Percentiles rank a stretch among this genome's conserved stretches.
phyloP scores from a whole-genome alignment of 75 land plant genomes.

The Larix kaempferi region DNA sequence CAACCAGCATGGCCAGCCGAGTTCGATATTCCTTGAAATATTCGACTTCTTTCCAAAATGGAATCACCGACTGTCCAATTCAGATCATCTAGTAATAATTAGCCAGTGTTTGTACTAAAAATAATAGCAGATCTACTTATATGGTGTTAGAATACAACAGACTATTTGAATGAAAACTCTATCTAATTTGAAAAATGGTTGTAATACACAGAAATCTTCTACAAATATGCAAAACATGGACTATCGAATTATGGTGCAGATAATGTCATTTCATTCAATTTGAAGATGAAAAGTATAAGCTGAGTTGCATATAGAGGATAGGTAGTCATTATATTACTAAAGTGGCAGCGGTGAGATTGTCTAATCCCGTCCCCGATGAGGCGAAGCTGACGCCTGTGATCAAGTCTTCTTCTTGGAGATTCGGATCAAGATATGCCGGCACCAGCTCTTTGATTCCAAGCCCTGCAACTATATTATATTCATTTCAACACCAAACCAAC shows the following conservation, averaged over 20 bases:
- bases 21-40: constrained; percentile 19
- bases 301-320: too few relatives aligned
- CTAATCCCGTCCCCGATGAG: constrained; percentile 3
- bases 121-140: too few relatives aligned
- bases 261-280: too few relatives aligned
- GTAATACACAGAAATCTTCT: too few relatives aligned
- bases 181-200: too few relatives aligned
- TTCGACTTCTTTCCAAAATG: constrained; percentile 24
- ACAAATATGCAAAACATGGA: too few relatives aligned
- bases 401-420: neutral
- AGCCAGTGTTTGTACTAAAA: too few relatives aligned
- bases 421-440: neutral
- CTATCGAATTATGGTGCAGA: too few relatives aligned
- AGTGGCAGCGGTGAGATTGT: neutral
- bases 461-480: neutral
- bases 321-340: neutral
- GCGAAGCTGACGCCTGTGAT: neutral
- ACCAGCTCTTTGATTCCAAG: neutral
- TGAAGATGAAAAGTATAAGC: too few relatives aligned
- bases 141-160: too few relatives aligned
- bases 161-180: too few relatives aligned
- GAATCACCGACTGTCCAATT: constrained; percentile 10
- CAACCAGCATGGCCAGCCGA: neutral
- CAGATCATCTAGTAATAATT: too few relatives aligned
- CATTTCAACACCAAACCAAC: neutral